A percentile compares a stretch with the other conserved stretches of the same genome.
Evolutionary conservation across 768 basidiomycete genomes (phyloP).

Genomic region (Cyathus striatus): DNA sequence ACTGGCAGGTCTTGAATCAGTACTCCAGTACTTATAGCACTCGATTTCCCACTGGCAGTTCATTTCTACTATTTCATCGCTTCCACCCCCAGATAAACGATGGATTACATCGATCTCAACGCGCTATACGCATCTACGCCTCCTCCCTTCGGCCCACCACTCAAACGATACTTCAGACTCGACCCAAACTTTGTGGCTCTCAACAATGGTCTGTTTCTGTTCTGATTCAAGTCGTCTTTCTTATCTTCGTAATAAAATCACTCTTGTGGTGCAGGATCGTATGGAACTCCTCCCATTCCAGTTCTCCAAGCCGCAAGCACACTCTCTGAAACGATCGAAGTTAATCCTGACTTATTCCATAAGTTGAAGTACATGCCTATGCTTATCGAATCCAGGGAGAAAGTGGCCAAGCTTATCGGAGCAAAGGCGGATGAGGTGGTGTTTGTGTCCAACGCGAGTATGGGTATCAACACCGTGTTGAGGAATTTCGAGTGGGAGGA

Average conservation of each 20-base stretch:
- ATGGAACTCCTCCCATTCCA: slow-evolving; percentile 49
- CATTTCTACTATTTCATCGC: no score
- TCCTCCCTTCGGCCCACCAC: slow-evolving; percentile 48
- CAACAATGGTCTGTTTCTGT: slow-evolving; percentile 59
- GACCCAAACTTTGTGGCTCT: slow-evolving; percentile 58
- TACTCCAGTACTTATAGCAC: no score
- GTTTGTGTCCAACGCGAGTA: slow-evolving; percentile 55
- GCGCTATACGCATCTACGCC: slow-evolving; percentile 20
- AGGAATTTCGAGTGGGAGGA: slow-evolving; percentile 63
- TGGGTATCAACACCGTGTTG: slow-evolving; percentile 62
- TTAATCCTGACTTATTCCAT: slow-evolving; percentile 54
- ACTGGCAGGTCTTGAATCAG: no score
- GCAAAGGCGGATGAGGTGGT: slow-evolving; percentile 52
- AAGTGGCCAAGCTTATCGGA: slow-evolving; percentile 48
- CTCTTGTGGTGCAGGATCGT: slow-evolving; percentile 54
- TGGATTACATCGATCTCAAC: slow-evolving; percentile 6
- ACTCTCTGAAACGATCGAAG: slow-evolving; percentile 38
- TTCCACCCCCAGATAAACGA: not conserved
- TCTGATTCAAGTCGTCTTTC: not conserved
- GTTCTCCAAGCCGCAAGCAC: slow-evolving; percentile 41
- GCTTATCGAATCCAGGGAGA: slow-evolving; percentile 33
- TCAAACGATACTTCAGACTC: slow-evolving; percentile 50
- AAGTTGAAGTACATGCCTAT: slow-evolving; percentile 27
- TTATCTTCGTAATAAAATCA: no score
- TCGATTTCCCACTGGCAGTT: no score